Base-by-base conservation (phyloP, 352 stramenopile species). In the Phytophthora pisi region DNA sequence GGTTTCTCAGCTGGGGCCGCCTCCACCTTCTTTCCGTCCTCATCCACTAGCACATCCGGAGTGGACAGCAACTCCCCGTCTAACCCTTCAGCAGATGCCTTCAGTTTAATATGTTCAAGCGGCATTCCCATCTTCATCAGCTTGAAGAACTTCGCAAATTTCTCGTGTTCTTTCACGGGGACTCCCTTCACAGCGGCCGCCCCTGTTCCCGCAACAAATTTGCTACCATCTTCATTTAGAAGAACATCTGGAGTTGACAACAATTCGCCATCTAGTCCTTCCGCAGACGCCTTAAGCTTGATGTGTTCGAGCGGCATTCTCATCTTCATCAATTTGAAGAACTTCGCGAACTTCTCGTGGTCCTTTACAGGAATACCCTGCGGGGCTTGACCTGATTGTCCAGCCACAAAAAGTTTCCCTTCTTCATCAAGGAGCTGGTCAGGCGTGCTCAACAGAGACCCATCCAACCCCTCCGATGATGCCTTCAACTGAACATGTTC, bases 401-500 rank as follows among this genome's bases (percentile, higher is more conserved):
- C 58, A 51, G 61, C 24, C 28, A 81, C 70, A n/a, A 82, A 82
- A 10, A 66, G 26, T 16, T 82, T 83, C 9, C 81, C 82, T 47
- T 86, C 77, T 47, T 76, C 66, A 55, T 92, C 75, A 24, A 90
- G 47, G 53, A 90, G 61, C 31, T 69, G 57, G 20, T 93, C 82
- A 4, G 84, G 79, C 20, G 72, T 88, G 31, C 79, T 85, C 13
- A 95, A 70, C 40, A 93, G 53, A 0, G 60, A 54, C 2, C 49
- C 66, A 74, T 92, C 74, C 0, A 93, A 61, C 15, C 84, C 87
- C 63, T 92, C 86, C 0, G 83, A 74, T 18, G 74, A 79, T 10
- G 68, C 78, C 63, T 98, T 97, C 72, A 97, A 82, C 73, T 98
- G 86, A 40, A 98, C 82, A 53, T 97, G 92, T 36, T 89, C 90